A percentile compares a stretch with the other conserved stretches of the same genome.
phyloP scores from a whole-genome alignment of 148 eudicot genomes.

The Rhododendron ferrugineum region DNA sequence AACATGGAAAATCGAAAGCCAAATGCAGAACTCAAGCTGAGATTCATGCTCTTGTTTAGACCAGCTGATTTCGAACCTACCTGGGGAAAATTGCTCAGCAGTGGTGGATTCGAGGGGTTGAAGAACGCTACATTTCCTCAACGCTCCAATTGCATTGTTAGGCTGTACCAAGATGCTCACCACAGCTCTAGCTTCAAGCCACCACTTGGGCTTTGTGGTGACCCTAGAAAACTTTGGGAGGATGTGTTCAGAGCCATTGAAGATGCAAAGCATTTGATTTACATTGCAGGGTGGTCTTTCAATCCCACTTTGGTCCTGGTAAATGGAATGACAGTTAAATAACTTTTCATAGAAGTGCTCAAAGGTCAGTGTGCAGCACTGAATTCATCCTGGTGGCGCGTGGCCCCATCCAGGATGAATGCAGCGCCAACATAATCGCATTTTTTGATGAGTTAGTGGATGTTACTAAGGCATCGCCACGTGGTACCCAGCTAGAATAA shows the following conservation, averaged over 20 bases:
- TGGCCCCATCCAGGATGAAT: background rate
- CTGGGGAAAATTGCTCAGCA: slow-evolving; percentile 51
- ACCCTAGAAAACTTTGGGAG: slow-evolving; percentile 79
- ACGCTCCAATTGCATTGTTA: slow-evolving; percentile 56
- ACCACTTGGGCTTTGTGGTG: slow-evolving; percentile 26
- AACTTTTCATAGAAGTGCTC: background rate
- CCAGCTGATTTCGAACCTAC: slow-evolving; percentile 65
- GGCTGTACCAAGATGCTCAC: slow-evolving; percentile 84
- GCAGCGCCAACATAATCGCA: background rate
- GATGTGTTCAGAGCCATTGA: slow-evolving; percentile 82
- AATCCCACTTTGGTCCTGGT: slow-evolving; percentile 81
- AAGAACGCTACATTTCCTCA: slow-evolving; percentile 69
- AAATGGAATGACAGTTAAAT: slow-evolving; percentile 11
- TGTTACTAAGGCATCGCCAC: background rate
- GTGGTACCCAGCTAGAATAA: background rate
- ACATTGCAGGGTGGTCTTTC: slow-evolving; percentile 95
- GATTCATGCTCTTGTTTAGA: slow-evolving; percentile 78
- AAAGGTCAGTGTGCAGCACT: background rate
- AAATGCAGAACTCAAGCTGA: slow-evolving; percentile 40
- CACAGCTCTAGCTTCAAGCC: slow-evolving; percentile 58
- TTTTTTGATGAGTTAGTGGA: background rate
- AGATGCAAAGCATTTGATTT: slow-evolving; percentile 78
- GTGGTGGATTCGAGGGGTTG: slow-evolving; percentile 51
- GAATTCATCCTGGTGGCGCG: background rate
- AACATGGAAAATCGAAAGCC: slow-evolving; percentile 40